Conservation (phyloP, 331 rosid species). For the Stylosanthes scabra region DNA sequence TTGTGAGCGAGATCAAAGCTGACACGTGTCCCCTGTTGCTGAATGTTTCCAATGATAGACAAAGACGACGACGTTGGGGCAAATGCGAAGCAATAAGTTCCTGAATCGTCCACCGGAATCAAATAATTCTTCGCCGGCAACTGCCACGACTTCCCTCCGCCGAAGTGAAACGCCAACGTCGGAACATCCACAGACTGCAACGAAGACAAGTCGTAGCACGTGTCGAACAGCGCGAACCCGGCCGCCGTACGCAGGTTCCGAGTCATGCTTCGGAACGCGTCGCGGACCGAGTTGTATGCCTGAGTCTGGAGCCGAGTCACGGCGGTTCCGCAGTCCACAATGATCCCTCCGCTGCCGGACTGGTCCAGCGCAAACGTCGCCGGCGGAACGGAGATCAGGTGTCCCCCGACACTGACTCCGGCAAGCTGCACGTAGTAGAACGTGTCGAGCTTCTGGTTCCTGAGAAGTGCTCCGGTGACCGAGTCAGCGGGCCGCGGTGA, state of each 20-base stretch:
- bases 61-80: constrained; percentile 75
- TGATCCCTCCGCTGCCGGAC: constrained; percentile 72
- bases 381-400: constrained; percentile 47
- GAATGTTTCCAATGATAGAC: constrained; percentile 91
- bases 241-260: constrained; percentile 46
- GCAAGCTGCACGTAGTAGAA: constrained; percentile 70
- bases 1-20: constrained; percentile 63
- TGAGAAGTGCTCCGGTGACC: constrained; percentile 53
- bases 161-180: constrained; percentile 71
- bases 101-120: constrained; percentile 73
- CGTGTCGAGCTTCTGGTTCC: constrained; percentile 44
- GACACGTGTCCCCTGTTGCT: constrained; percentile 99
- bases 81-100: constrained; percentile 85
- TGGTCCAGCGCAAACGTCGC: constrained; percentile 47
- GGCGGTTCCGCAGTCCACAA: constrained; percentile 89
- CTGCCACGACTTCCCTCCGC: constrained; percentile 47
- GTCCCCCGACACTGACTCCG: constrained; percentile 84
- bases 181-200: constrained; percentile 64
- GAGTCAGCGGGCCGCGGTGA: constrained; percentile 69
- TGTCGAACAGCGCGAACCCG: constrained; percentile 74
- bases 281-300: constrained; percentile 73
- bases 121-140: constrained; percentile 86
- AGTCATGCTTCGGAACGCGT: constrained; percentile 61
- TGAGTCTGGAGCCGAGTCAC: constrained; percentile 70
- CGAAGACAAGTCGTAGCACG: constrained; percentile 79